Percentiles rank a stretch among this genome's conserved stretches.
These are phyloP conservation scores for Pichia occidentalis DNA, from an alignment of 805 yeast genomes.

Conservation along the genomic window DNA sequence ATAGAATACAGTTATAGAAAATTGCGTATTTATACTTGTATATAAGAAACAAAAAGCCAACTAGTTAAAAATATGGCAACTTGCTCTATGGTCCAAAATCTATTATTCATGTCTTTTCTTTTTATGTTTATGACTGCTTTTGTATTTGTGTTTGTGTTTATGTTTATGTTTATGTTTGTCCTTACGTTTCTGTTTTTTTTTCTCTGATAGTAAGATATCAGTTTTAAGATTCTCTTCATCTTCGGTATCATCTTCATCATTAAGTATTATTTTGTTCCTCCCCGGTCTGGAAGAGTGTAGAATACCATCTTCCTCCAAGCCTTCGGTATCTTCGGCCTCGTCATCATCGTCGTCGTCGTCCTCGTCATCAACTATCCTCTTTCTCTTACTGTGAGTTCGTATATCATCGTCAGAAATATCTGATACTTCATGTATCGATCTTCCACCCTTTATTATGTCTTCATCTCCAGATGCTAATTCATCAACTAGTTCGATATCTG, in stretches of 20 bases:
- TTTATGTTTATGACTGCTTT: conserved; percentile 3
- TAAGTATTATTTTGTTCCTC: not conserved
- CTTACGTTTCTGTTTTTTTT: conserved; percentile 1
- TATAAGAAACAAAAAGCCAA: no score
- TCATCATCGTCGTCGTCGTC: not conserved
- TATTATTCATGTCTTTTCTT: not conserved
- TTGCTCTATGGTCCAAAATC: no score
- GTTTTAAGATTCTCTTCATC: conserved; percentile 2
- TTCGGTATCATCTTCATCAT: conserved; percentile 8
- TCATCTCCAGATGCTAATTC: conserved; percentile 12
- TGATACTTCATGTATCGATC: not conserved
- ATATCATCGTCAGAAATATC: not conserved
- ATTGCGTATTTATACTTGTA: no score
- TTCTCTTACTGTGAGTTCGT: not conserved
- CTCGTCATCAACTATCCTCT: not conserved
- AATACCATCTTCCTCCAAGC: conserved; percentile 4
- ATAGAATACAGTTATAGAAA: not conserved
- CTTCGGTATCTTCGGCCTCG: conserved; percentile 2
- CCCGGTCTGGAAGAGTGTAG: not conserved
- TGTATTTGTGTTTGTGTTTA: conserved; percentile 3
- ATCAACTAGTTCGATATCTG: conserved; percentile 12
- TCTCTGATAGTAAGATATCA: not conserved
- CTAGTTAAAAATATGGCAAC: no score
- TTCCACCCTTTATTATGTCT: conserved; percentile 4
- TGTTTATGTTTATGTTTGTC: not conserved